Evolutionary conservation across 805 yeast species (phyloP).

Genomic region (Candida palmyrensis): DNA sequence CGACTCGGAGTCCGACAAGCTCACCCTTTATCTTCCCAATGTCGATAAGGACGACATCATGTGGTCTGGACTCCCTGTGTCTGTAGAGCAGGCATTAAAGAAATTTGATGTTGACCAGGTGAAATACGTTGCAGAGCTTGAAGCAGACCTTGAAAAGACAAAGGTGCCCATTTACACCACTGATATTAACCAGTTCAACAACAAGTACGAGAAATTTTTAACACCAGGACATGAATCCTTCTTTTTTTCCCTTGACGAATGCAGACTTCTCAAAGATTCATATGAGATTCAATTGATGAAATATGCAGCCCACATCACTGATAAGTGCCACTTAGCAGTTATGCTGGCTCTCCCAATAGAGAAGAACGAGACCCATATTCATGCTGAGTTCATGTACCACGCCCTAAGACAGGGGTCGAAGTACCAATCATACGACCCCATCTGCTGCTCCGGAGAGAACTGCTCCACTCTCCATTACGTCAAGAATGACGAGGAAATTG

Average conservation of each 20-base stretch:
- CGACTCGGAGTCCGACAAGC: slow-evolving; percentile 44
- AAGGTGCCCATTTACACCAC: slow-evolving; percentile 37
- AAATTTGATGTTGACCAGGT: slow-evolving; percentile 83
- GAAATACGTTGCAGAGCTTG: slow-evolving; percentile 51
- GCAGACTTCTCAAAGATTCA: slow-evolving; percentile 79
- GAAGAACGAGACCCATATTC: slow-evolving; percentile 82
- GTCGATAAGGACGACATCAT: slow-evolving; percentile 85
- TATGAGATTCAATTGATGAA: slow-evolving; percentile 73
- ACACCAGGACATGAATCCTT: slow-evolving; percentile 44
- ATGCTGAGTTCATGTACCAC: slow-evolving; percentile 93
- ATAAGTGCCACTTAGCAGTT: slow-evolving; percentile 83
- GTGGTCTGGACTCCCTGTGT: slow-evolving; percentile 92
- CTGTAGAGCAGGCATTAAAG: slow-evolving; percentile 55
- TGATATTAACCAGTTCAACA: slow-evolving; percentile 46
- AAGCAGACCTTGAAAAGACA: slow-evolving; percentile 20
- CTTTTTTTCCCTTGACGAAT: slow-evolving; percentile 74
- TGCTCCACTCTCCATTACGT: slow-evolving; percentile 90
- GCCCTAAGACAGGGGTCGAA: slow-evolving; percentile 92
- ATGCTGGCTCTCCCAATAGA: slow-evolving; percentile 92
- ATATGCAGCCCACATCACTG: slow-evolving; percentile 81
- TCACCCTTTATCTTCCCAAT: slow-evolving; percentile 75
- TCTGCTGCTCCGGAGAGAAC: slow-evolving; percentile 89
- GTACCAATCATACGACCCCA: slow-evolving; percentile 86
- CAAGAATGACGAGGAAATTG: slow-evolving; percentile 56
- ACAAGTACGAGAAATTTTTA: slow-evolving; percentile 30